These are phyloP conservation scores for Berberis thunbergii DNA, from an alignment of 164 flowering plant genomes.

Conservation along the genomic window DNA sequence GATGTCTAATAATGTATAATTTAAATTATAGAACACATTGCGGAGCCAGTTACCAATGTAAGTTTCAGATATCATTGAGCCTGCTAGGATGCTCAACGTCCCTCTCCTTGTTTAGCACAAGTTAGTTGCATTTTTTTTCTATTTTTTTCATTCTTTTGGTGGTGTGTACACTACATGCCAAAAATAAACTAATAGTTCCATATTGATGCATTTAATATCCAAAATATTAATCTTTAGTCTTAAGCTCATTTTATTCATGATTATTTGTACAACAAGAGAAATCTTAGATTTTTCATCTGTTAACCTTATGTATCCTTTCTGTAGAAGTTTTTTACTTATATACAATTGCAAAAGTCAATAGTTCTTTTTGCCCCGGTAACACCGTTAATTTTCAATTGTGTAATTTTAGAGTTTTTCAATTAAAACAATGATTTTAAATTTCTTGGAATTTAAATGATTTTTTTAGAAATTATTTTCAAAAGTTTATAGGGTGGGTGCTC, in stretches of 20 bases:
- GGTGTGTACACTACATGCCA: neutral
- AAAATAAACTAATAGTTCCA: neutral
- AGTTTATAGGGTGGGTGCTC: too few species aligned
- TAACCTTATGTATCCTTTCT: too few species aligned
- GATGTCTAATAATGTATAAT: constrained; percentile 15
- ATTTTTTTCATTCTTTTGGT: neutral
- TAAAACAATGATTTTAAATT: too few species aligned
- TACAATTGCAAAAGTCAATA: too few species aligned
- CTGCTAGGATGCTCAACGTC: constrained; percentile 64
- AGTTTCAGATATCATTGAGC: constrained; percentile 50
- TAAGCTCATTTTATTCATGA: too few species aligned
- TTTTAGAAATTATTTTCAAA: too few species aligned
- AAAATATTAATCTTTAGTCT: neutral
- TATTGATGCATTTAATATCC: neutral
- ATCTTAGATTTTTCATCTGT: too few species aligned
- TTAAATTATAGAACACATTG: constrained; percentile 34
- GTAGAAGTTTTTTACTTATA: neutral
- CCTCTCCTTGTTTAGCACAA: constrained; percentile 69
- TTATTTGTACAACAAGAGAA: too few species aligned
- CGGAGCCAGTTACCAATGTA: constrained; percentile 66
- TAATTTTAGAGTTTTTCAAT: too few species aligned
- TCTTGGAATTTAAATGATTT: too few species aligned
- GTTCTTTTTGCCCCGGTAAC: too few species aligned
- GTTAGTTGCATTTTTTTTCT: constrained; percentile 26
- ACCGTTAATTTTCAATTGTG: too few species aligned